These are phyloP conservation scores for Apophysomyces ossiformis DNA, from an alignment of 371 early-diverging fungal species.

Conservation along the genomic window DNA sequence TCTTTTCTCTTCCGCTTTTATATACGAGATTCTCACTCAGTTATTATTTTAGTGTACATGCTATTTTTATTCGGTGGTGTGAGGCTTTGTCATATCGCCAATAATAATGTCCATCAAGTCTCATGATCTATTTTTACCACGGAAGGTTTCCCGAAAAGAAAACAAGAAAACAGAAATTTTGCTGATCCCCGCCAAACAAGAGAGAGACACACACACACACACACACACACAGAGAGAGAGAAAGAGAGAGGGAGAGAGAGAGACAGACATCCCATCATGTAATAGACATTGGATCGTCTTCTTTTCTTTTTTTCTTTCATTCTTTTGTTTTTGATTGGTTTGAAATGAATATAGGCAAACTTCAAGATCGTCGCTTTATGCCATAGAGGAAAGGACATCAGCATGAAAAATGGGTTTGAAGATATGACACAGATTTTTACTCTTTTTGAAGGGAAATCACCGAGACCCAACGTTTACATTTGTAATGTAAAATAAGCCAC, in stretches of 20 bases:
- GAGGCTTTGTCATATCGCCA: not conserved
- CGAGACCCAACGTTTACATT: conserved; percentile 16
- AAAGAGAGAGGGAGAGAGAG: too few species aligned
- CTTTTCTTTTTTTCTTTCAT: too few species aligned
- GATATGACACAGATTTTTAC: not conserved
- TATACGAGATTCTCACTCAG: too few species aligned
- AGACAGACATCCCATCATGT: too few species aligned
- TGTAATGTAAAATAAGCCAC: conserved; percentile 9
- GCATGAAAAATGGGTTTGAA: not conserved
- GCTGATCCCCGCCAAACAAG: not conserved
- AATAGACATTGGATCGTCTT: too few species aligned
- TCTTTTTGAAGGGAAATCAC: conserved; percentile 43
- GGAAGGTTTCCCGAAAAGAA: conserved; percentile 1
- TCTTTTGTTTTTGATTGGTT: too few species aligned
- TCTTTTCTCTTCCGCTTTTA: too few species aligned
- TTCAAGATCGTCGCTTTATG: conserved; percentile 3
- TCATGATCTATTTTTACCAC: not conserved
- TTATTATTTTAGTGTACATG: not conserved
- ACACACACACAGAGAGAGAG: too few species aligned
- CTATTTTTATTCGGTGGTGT: not conserved
- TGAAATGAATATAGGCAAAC: too few species aligned
- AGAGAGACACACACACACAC: too few species aligned
- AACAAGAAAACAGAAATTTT: not conserved
- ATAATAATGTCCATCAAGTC: not conserved
- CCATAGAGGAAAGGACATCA: not conserved